These are phyloP conservation scores for Wickerhamomyces kurtzmanii DNA, from an alignment of 805 yeast species.

Conservation along the genomic window DNA sequence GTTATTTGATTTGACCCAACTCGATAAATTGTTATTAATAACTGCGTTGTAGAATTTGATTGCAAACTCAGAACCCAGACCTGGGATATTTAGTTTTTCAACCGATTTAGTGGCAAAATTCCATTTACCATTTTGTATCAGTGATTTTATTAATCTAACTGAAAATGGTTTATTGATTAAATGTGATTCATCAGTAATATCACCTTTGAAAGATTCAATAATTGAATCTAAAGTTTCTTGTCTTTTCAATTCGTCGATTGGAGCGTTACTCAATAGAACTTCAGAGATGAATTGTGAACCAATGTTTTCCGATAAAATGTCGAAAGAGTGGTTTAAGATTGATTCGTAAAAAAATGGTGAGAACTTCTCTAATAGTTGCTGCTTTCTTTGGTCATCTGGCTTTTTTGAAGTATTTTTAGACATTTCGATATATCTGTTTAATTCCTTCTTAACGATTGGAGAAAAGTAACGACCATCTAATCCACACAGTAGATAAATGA, in stretches of 20 bases:
- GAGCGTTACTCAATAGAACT: conserved; percentile 48
- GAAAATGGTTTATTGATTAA: conserved; percentile 64
- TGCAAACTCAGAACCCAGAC: conserved; percentile 53
- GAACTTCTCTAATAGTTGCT: conserved; percentile 56
- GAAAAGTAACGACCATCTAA: conserved; percentile 75
- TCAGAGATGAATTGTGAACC: conserved; percentile 83
- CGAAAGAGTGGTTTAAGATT: conserved; percentile 38
- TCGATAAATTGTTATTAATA: conserved; percentile 40
- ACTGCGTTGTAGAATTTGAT: conserved; percentile 39
- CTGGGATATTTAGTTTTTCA: conserved; percentile 33
- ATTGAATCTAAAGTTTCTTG: conserved; percentile 44
- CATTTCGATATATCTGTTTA: conserved; percentile 49
- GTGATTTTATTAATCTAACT: conserved; percentile 61
- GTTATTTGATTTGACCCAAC: conserved; percentile 60
- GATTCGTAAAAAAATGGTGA: conserved; percentile 54
- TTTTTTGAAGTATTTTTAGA: conserved; percentile 73
- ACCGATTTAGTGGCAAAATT: conserved; percentile 49
- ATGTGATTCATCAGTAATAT: conserved; percentile 56
- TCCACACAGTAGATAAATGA: conserved; percentile 71
- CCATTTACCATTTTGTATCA: conserved; percentile 84
- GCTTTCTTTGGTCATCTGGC: conserved; percentile 66
- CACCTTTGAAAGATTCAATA: conserved; percentile 53
- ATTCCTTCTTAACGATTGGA: conserved; percentile 53
- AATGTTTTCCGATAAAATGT: conserved; percentile 54
- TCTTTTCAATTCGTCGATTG: conserved; percentile 27